Conservation (phyloP, 768 basidiomycete genomes). For the Suillus decipiens region DNA sequence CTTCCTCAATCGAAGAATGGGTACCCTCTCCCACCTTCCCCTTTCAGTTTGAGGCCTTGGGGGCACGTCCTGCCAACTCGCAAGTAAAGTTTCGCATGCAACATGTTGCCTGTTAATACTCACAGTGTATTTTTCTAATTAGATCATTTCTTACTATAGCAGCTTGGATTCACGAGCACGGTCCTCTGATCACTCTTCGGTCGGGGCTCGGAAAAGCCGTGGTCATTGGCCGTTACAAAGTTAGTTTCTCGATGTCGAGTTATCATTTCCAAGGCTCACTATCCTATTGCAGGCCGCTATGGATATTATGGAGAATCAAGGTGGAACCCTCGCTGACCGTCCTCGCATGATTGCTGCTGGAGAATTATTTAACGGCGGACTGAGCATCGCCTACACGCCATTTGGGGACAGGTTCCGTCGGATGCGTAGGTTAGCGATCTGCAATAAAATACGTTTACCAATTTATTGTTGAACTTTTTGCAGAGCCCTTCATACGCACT, state of each 20-base stretch:
- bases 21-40: not conserved
- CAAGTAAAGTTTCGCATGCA: not conserved
- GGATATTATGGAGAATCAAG: not conserved
- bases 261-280: not conserved
- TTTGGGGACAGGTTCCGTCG: conserved; percentile 1
- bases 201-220: not conserved
- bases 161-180: not conserved
- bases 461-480: not conserved
- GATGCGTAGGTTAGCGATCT: not conserved
- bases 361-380: not conserved
- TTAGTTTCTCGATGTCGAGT: not conserved
- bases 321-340: not conserved
- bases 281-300: not conserved
- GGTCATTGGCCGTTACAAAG: not conserved
- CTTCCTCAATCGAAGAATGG: not conserved
- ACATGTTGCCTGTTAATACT: not conserved
- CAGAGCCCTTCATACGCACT: not conserved
- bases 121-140: not conserved
- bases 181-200: not conserved
- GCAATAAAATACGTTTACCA: not conserved
- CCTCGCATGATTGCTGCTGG: not conserved
- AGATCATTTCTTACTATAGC: not conserved
- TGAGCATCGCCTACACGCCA: not conserved
- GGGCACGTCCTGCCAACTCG: not conserved
- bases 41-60: conserved; percentile 1